These are phyloP conservation scores for Daldinia bambusicola DNA, from an alignment of 495 filamentous ascomycete species.

Conservation along the genomic window DNA sequence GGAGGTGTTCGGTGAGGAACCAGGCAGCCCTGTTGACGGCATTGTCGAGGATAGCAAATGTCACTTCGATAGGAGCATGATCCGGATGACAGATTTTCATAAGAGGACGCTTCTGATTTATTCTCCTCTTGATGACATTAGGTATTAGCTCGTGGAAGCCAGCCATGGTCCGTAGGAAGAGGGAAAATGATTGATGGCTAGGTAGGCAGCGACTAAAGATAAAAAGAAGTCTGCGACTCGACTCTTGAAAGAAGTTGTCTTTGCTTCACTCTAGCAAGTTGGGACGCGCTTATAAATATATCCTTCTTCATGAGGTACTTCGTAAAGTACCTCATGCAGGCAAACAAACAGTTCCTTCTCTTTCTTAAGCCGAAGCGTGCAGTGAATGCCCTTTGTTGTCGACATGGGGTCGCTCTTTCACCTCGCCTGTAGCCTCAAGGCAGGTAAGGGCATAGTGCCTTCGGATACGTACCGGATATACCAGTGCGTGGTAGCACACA, in stretches of 20 bases:
- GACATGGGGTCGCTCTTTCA: conserved; percentile 21
- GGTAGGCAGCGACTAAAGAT: background rate
- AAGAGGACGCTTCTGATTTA: conserved; percentile 32
- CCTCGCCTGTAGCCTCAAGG: conserved; percentile 9
- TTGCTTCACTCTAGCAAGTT: background rate
- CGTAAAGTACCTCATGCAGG: background rate
- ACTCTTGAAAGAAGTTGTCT: conserved; percentile 3
- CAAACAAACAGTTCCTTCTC: conserved; percentile 1
- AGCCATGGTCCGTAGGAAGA: conserved; percentile 26
- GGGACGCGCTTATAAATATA: conserved; percentile 19
- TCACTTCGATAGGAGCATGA: conserved; percentile 32
- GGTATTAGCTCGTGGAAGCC: conserved; percentile 42
- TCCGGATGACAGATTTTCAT: conserved; percentile 38
- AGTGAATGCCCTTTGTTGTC: conserved; percentile 23
- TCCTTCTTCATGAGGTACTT: background rate
- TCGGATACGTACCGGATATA: conserved; percentile 21
- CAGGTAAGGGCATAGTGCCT: conserved; percentile 29
- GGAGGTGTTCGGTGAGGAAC: conserved; percentile 41
- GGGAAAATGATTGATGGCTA: background rate
- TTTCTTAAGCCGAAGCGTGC: conserved; percentile 16
- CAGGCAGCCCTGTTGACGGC: conserved; percentile 43
- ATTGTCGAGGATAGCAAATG: conserved; percentile 40
- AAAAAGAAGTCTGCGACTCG: background rate
- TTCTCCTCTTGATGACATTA: conserved; percentile 34
- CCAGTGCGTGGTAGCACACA: background rate